Evolutionary conservation across 352 stramenopile species (phyloP).

Genomic region (Phytophthora tentaculata): DNA sequence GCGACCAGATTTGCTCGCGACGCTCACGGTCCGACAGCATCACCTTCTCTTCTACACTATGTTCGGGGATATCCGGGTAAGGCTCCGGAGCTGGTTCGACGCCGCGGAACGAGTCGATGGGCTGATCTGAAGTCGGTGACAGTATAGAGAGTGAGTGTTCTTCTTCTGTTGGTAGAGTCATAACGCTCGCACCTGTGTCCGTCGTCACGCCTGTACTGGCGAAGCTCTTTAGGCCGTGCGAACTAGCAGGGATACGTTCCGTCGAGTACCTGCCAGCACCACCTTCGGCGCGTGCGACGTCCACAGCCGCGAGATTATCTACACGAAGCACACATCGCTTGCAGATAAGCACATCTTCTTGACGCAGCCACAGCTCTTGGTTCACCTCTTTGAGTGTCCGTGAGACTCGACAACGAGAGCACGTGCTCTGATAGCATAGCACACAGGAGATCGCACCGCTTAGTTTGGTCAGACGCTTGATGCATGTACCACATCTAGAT

Average conservation of each 20-base stretch:
- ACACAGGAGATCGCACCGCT: slow-evolving; percentile 17
- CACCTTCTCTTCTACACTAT: slow-evolving; percentile 3
- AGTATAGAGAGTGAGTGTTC: slow-evolving; percentile 31
- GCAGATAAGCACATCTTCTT: slow-evolving; percentile 39
- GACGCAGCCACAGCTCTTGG: slow-evolving; percentile 26
- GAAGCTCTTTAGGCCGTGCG: slow-evolving; percentile 13
- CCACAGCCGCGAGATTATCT: slow-evolving; percentile 29
- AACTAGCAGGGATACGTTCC: neutral
- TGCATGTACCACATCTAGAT: slow-evolving; percentile 31
- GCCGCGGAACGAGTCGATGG: slow-evolving; percentile 37
- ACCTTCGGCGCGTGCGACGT: slow-evolving; percentile 37
- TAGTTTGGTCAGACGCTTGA: slow-evolving; percentile 29
- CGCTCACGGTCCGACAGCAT: slow-evolving; percentile 31
- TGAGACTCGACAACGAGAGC: slow-evolving; percentile 33
- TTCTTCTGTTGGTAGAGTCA: slow-evolving; percentile 21
- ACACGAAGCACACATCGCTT: slow-evolving; percentile 39
- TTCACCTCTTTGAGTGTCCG: slow-evolving; percentile 43
- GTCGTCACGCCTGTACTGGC: slow-evolving; percentile 28
- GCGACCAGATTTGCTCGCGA: slow-evolving; percentile 44
- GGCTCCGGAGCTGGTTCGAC: neutral
- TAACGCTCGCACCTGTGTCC: slow-evolving; percentile 28
- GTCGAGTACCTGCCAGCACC: slow-evolving; percentile 15
- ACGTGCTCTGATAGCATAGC: slow-evolving; percentile 28
- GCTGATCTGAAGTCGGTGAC: slow-evolving; percentile 29
- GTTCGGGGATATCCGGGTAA: slow-evolving; percentile 4